These are phyloP conservation scores for Leccinum fibrillosum DNA, from an alignment of 768 basidiomycete genomes.

Conservation along the genomic window DNA sequence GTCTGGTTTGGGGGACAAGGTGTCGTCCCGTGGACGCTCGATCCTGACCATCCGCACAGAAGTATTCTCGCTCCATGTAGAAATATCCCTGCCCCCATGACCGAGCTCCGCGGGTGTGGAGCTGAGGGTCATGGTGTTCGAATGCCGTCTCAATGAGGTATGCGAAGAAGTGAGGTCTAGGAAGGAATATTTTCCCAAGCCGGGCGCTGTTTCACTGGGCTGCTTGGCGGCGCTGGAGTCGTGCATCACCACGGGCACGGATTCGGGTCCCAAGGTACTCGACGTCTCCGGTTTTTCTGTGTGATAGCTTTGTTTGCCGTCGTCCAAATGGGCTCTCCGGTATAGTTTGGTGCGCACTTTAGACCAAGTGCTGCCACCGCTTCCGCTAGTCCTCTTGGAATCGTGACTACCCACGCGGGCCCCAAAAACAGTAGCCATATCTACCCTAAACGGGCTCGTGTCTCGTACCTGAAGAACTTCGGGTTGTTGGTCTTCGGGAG, in stretches of 20 bases:
- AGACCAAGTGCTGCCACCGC: constrained; percentile 29
- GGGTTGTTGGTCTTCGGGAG: constrained; percentile 5
- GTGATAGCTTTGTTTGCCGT: constrained; percentile 21
- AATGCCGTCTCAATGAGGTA: constrained; percentile 22
- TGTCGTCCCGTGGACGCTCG: constrained; percentile 18
- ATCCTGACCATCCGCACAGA: constrained; percentile 17
- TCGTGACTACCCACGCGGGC: constrained; percentile 14
- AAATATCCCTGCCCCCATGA: constrained; percentile 11
- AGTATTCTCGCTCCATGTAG: constrained; percentile 18
- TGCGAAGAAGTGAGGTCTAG: constrained; percentile 30
- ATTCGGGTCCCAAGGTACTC: constrained; percentile 26
- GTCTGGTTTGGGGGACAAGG: constrained; percentile 23
- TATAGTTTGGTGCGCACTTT: constrained; percentile 30
- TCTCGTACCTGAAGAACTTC: constrained; percentile 36
- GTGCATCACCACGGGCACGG: constrained; percentile 31
- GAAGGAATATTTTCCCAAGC: constrained; percentile 33
- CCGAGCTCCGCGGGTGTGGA: constrained; percentile 27
- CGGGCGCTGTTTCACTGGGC: constrained; percentile 21
- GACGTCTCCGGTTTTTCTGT: constrained; percentile 21
- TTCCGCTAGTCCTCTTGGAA: constrained; percentile 22
- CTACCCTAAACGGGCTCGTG: constrained; percentile 47
- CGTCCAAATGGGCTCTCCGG: constrained; percentile 29
- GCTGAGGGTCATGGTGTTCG: constrained; percentile 26
- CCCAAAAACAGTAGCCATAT: constrained; percentile 33
- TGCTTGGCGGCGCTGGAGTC: constrained; percentile 13